Base-by-base conservation (phyloP, 1,284 basidiomycete species). In the Ganoderma leucocontextum region DNA sequence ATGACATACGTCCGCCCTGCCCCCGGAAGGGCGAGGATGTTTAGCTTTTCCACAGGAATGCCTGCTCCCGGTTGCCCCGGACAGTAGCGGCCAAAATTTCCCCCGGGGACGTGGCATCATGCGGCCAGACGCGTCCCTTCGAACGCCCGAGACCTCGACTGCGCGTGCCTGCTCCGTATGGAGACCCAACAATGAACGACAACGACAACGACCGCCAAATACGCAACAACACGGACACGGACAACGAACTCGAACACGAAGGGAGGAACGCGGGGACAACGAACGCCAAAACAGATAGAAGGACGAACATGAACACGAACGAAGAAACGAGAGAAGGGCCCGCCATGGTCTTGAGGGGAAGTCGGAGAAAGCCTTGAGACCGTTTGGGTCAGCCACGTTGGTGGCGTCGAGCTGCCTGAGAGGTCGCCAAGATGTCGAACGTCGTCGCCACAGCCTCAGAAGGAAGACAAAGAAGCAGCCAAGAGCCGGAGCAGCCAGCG, bases 1-100 rank as follows among this genome's bases (percentile, higher is more conserved):
- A 72, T 66, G 42, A 72, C 66, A 68, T 70, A 72, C 70, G 68
- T 66, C 68, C 70, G 70, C 70, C 68, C 68, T 67, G 68, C 68
- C 68, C 68, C 59, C 25, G 53, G 36, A 19, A 62, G 70, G 67
- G 53, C 15, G 63, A 67, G 67, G 68, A 60, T 64, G 58, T 60
- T 60, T 38, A 60, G 38, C 38, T 60, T 38, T 1, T 60, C 2
- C 58, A 60, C 70, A 72, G 70, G 70, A 59, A 70, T 69, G 68
- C 68, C 68, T 49, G 62, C 69, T 62, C 68, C 66, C 62, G 60
- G 70, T 72, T 72, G 66, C 70, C 70, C 70, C 68, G 58, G 59
- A 61, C 66, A 60, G 64, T 60, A 60, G 58, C 64, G 64, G 60
- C 70, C 70, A 69, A 72, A 72, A 72, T 66, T 29, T 67, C 61